These are phyloP conservation scores for Chalaropsis ovoidea DNA, from an alignment of 2,329 filamentous ascomycete genomes.

Conservation along the genomic window DNA sequence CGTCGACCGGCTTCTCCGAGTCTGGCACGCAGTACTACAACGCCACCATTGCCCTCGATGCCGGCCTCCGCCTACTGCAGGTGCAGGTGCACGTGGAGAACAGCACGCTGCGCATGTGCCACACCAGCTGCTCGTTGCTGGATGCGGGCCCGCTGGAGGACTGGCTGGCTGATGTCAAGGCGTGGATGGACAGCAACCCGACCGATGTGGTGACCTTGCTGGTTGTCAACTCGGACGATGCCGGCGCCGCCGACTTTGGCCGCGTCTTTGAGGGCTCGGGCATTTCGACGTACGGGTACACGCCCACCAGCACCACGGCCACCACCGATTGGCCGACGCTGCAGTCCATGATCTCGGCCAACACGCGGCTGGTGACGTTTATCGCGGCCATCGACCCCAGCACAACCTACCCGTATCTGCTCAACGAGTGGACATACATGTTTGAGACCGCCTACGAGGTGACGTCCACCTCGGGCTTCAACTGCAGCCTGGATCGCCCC, in stretches of 20 bases:
- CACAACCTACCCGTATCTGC: slow-evolving; percentile 44
- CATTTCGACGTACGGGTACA: slow-evolving; percentile 52
- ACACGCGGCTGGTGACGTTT: slow-evolving; percentile 59
- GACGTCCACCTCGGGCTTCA: slow-evolving; percentile 52
- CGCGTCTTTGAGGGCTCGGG: slow-evolving; percentile 47
- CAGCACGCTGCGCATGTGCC: slow-evolving; percentile 57
- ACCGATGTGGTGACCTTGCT: slow-evolving; percentile 68
- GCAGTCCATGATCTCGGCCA: slow-evolving; percentile 53
- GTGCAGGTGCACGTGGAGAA: slow-evolving; percentile 46
- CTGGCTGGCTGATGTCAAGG: slow-evolving; percentile 55
- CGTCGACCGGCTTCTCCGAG: slow-evolving; percentile 49
- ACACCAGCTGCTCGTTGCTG: slow-evolving; percentile 55
- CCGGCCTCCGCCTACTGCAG: slow-evolving; percentile 61
- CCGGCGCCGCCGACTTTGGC: slow-evolving; percentile 45
- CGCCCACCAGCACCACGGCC: slow-evolving; percentile 38
- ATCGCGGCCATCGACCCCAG: slow-evolving; percentile 45
- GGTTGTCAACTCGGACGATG: slow-evolving; percentile 58
- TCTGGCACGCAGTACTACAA: slow-evolving; percentile 67
- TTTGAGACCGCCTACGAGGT: slow-evolving; percentile 67
- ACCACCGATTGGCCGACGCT: slow-evolving; percentile 58
- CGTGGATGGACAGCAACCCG: slow-evolving; percentile 59
- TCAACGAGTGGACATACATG: slow-evolving; percentile 54
- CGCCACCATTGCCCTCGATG: slow-evolving; percentile 57
- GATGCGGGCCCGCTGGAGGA: slow-evolving; percentile 56
- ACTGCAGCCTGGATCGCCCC: slow-evolving; percentile 61